A percentile compares a stretch with the other conserved stretches of the same genome.
These are phyloP conservation scores for Scopulariopsis brevicaulis DNA, from an alignment of 2,329 filamentous ascomycete species.

Conservation along the genomic window DNA sequence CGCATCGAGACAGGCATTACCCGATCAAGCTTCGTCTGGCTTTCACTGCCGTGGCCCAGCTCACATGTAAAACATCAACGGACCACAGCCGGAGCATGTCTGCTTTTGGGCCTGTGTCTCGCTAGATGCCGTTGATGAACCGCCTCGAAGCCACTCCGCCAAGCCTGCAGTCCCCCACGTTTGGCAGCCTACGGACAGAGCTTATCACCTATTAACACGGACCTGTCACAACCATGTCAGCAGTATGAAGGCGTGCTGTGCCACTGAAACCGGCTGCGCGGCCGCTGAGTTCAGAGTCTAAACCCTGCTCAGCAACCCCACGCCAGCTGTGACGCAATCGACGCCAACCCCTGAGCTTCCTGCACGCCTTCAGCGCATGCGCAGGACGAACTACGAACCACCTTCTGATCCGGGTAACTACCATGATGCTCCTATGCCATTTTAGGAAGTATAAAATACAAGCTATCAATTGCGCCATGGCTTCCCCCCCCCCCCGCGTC, in stretches of 20 bases:
- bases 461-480: neutral
- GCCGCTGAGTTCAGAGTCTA: neutral
- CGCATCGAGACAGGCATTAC: neutral
- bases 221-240: too few species aligned
- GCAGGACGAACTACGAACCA: neutral
- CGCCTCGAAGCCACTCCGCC: too few species aligned
- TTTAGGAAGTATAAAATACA: neutral
- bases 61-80: too few species aligned
- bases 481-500: neutral
- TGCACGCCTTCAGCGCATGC: neutral
- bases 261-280: neutral
- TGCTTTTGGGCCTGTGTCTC: too few species aligned
- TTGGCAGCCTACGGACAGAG: too few species aligned
- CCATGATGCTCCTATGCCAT: neutral
- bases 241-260: too few species aligned
- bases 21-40: neutral
- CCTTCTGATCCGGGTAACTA: neutral
- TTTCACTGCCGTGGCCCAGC: neutral
- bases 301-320: neutral
- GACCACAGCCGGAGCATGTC: too few species aligned
- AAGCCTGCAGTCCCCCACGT: too few species aligned
- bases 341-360: neutral
- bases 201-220: too few species aligned
- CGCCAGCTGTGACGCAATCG: neutral
- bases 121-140: too few species aligned